phyloP scores from a whole-genome alignment of 78 protist genomes.

The Protostelium mycophagum region DNA sequence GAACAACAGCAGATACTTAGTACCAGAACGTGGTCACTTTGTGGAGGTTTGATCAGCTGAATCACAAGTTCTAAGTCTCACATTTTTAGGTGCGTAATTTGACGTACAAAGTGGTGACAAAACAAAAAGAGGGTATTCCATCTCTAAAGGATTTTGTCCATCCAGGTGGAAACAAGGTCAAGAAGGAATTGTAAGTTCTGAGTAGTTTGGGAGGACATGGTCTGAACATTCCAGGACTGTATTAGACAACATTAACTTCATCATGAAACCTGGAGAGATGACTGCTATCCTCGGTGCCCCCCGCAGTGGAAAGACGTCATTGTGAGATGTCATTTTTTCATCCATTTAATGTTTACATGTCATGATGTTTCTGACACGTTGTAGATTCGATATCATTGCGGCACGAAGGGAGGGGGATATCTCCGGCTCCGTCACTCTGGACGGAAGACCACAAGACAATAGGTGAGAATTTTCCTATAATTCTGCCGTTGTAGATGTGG shows the following conservation, averaged over 20 bases:
- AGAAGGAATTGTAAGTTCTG: neutral
- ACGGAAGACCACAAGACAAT: neutral
- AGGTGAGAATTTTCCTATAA: neutral
- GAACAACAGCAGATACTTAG: neutral
- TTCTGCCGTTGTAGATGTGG: no score
- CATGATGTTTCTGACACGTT: neutral
- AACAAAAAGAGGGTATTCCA: neutral
- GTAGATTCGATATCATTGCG: neutral
- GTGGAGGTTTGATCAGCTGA: neutral
- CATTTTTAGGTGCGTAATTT: neutral
- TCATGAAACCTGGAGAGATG: conserved; percentile 44
- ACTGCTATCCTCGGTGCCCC: conserved; percentile 41
- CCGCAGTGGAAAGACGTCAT: conserved; percentile 51
- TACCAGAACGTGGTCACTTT: neutral
- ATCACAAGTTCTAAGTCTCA: neutral
- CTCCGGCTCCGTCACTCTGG: neutral
- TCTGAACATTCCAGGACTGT: neutral
- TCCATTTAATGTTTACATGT: neutral
- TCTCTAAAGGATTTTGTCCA: neutral
- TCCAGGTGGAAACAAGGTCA: neutral
- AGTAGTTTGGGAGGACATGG: no score
- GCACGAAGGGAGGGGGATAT: neutral
- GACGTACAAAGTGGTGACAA: neutral
- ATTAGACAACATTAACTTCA: neutral
- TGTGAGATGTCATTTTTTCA: neutral